phyloP scores from a whole-genome alignment of 345 rosid species.

The Populus simonii region DNA sequence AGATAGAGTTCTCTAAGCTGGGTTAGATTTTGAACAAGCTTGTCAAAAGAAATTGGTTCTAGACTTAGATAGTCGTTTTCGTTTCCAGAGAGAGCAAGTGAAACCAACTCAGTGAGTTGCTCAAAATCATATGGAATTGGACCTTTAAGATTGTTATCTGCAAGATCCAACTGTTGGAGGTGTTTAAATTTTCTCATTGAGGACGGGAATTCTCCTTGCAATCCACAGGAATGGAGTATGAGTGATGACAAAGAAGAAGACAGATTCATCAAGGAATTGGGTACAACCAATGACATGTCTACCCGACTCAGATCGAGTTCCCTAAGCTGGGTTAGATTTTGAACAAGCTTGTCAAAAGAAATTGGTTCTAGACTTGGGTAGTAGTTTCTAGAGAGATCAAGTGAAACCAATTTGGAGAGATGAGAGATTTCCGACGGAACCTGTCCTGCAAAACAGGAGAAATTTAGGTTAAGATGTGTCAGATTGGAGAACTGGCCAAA shows the following conservation, averaged over 20 bases:
- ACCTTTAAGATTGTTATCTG: too few relatives aligned
- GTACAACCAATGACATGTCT: conserved; percentile 6
- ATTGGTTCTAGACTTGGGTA: background rate
- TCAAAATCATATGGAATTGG: too few relatives aligned
- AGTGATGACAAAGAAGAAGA: too few relatives aligned
- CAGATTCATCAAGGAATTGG: too few relatives aligned
- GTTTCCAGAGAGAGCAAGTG: background rate
- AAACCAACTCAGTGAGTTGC: too few relatives aligned
- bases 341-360: background rate
- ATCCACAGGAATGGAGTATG: too few relatives aligned
- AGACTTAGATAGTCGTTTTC: background rate
- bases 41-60: background rate
- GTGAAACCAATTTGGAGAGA: conserved; percentile 1
- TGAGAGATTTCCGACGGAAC: too few relatives aligned
- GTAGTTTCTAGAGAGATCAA: background rate
- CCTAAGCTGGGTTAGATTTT: background rate
- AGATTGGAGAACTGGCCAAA: conserved; percentile 8
- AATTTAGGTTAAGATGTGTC: background rate
- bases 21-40: too few relatives aligned
- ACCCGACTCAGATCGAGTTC: background rate
- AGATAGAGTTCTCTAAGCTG: background rate
- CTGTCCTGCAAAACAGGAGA: too few relatives aligned
- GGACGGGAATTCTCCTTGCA: too few relatives aligned
- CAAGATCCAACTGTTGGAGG: background rate
- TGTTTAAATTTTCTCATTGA: too few relatives aligned